These are phyloP conservation scores for Thelephora ganbajun DNA, from an alignment of 768 basidiomycete genomes.

Conservation along the genomic window DNA sequence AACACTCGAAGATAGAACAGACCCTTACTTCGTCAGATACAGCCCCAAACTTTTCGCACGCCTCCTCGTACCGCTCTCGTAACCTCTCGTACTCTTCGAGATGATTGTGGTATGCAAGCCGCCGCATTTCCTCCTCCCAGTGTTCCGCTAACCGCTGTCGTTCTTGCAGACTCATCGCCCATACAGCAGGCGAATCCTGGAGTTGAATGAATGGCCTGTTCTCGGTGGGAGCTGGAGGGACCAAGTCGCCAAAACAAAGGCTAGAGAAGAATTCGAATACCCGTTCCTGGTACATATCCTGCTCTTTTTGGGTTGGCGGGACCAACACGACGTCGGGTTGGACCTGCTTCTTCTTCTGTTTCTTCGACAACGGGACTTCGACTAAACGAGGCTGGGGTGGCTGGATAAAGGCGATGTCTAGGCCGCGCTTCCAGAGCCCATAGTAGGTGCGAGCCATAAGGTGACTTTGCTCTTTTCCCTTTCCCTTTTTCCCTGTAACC, in stretches of 20 bases:
- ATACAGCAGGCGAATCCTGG: neutral
- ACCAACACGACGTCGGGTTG: neutral
- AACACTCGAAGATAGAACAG: neutral
- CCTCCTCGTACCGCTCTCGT: slow-evolving; percentile 10
- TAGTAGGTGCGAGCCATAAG: slow-evolving; percentile 3
- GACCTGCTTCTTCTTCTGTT: neutral
- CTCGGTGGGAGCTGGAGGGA: slow-evolving; percentile 4
- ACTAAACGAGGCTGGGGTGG: neutral
- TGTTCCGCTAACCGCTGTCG: slow-evolving; percentile 3
- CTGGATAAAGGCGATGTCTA: slow-evolving; percentile 12
- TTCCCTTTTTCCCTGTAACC: slow-evolving; percentile 14
- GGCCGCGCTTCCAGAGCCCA: slow-evolving; percentile 13
- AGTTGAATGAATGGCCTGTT: slow-evolving; percentile 1
- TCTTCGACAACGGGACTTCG: neutral
- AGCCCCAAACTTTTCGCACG: slow-evolving; percentile 12
- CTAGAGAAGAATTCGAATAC: slow-evolving; percentile 5
- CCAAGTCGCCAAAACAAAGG: slow-evolving; percentile 4
- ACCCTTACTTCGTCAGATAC: slow-evolving; percentile 15
- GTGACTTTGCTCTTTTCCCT: neutral
- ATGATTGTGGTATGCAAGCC: slow-evolving; percentile 6
- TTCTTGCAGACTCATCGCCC: slow-evolving; percentile 9
- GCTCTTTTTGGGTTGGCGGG: neutral
- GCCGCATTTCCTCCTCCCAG: slow-evolving; percentile 12
- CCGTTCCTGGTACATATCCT: neutral
- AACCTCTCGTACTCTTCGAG: slow-evolving; percentile 8